These are phyloP conservation scores for Phytopythium vexans DNA, from an alignment of 352 stramenopile species.

Conservation along the genomic window DNA sequence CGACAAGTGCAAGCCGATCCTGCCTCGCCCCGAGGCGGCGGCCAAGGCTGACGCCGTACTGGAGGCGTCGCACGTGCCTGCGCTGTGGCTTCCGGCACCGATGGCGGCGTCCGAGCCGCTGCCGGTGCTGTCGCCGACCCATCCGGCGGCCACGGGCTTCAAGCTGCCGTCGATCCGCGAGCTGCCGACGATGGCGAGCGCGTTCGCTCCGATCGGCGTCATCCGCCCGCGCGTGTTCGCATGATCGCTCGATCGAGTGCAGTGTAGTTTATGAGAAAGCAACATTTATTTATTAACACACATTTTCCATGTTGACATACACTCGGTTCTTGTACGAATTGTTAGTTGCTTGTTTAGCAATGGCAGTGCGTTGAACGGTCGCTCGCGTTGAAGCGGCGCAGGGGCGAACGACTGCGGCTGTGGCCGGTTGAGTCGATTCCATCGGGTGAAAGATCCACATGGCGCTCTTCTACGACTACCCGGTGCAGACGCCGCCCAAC, in stretches of 20 bases:
- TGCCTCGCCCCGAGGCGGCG: slow-evolving; percentile 33
- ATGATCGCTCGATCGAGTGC: slow-evolving; percentile 13
- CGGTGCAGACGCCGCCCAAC: slow-evolving; percentile 57
- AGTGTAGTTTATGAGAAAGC: slow-evolving; percentile 2
- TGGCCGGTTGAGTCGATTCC: no score
- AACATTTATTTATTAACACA: slow-evolving; percentile 29
- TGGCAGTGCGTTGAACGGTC: no score
- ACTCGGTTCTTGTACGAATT: not conserved
- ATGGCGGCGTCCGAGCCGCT: slow-evolving; percentile 21
- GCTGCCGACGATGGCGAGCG: slow-evolving; percentile 27
- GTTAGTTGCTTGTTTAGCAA: no score
- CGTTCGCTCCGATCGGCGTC: slow-evolving; percentile 18
- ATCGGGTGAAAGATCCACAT: slow-evolving; percentile 2
- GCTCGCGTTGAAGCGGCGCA: no score
- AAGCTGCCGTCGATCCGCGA: slow-evolving; percentile 61
- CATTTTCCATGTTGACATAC: not conserved
- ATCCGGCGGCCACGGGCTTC: slow-evolving; percentile 33
- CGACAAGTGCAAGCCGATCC: slow-evolving; percentile 71
- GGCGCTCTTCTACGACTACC: slow-evolving; percentile 85
- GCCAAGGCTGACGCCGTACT: not conserved
- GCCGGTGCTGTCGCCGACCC: slow-evolving; percentile 36
- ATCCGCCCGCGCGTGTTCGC: slow-evolving; percentile 41
- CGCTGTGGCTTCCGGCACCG: slow-evolving; percentile 12
- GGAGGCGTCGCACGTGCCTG: slow-evolving; percentile 5
- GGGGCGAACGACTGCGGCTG: no score